phyloP scores from a whole-genome alignment of 441 rosid species.

The Rhodomyrtus psidioides region DNA sequence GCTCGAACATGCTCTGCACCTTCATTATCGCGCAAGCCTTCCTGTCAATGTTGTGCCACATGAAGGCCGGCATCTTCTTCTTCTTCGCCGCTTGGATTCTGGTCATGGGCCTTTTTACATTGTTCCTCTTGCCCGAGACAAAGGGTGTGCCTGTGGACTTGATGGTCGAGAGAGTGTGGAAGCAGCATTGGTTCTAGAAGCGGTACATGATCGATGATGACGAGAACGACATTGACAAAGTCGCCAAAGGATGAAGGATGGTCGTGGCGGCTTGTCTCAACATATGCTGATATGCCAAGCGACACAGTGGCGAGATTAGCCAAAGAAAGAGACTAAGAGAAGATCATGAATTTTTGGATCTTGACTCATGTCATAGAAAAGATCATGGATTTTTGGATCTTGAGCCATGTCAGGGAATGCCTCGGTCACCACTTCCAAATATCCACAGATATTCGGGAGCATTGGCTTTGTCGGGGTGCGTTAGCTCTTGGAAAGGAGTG shows the following conservation, averaged over 20 bases:
- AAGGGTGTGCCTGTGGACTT: conserved; percentile 30
- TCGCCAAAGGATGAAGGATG: background rate
- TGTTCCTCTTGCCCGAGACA: conserved; percentile 39
- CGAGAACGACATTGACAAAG: background rate
- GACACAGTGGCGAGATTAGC: too few relatives aligned
- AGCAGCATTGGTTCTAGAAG: conserved; percentile 44
- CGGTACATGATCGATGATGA: conserved; percentile 10
- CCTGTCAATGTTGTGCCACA: conserved; percentile 36
- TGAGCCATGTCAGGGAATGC: background rate
- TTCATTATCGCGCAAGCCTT: conserved; percentile 40
- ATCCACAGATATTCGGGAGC: conserved; percentile 80
- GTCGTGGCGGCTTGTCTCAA: background rate
- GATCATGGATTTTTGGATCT: background rate
- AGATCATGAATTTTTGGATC: too few relatives aligned
- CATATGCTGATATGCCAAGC: background rate
- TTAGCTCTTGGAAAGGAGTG: conserved; percentile 96
- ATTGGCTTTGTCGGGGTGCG: conserved; percentile 95
- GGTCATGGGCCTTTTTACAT: conserved; percentile 27
- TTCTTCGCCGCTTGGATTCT: conserved; percentile 39
- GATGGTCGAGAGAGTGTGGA: conserved; percentile 37
- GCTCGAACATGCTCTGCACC: conserved; percentile 39
- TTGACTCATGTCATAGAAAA: too few relatives aligned
- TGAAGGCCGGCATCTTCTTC: conserved; percentile 42
- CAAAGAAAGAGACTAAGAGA: background rate
- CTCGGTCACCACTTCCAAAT: background rate